Base-by-base conservation (phyloP, 441 rosid species). In the Eruca vesicaria region DNA sequence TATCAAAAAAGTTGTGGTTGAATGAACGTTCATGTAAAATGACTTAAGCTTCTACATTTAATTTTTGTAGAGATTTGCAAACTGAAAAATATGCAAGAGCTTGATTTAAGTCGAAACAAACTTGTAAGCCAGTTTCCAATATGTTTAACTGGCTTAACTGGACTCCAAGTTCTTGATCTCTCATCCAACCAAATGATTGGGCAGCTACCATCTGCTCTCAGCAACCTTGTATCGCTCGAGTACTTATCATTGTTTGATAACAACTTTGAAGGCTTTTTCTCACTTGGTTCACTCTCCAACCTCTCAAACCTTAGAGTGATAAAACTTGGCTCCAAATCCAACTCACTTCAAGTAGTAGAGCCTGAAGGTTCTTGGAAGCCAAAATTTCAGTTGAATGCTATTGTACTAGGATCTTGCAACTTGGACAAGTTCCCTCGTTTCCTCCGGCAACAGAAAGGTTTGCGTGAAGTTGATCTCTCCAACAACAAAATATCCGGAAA, bases 381-480 rank as follows among this genome's bases (percentile, higher is more conserved):
- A 15, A 61, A 5, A 1, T 63, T 71, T 75, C 80, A 78, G 15
- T 9, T 75, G 41, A 68, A n/a, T 58, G 78, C 9, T 41, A 18
- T 81, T 2, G 8, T 1, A 4, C 36, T 78, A 29, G 6, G 2
- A 6, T 16, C 20, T 6, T 59, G 80, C 79, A 74, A 58, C 50
- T 45, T 60, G 21, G 28, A 6, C 5, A 16, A 63, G 26, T 33
- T 78, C 16, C 78, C 80, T 21, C 19, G 0, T n/a, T 81, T 78
- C 62, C 78, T 81, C 23, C 0, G 3, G 0, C 6, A 63, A 0
- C 79, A 78, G 14, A 33, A 41, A 4, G 35, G 36, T 9, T 45
- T 81, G 57, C 36, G 18, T 29, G 18, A 11, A 0, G 29, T 73
- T 31, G 81, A 78, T 55, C 56, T 73, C 12, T 78, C 81, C 3